Percentiles rank a stretch among this genome's conserved stretches.
phyloP scores from a whole-genome alignment of 805 yeast genomes.

The Cyberlindnera maritima region DNA sequence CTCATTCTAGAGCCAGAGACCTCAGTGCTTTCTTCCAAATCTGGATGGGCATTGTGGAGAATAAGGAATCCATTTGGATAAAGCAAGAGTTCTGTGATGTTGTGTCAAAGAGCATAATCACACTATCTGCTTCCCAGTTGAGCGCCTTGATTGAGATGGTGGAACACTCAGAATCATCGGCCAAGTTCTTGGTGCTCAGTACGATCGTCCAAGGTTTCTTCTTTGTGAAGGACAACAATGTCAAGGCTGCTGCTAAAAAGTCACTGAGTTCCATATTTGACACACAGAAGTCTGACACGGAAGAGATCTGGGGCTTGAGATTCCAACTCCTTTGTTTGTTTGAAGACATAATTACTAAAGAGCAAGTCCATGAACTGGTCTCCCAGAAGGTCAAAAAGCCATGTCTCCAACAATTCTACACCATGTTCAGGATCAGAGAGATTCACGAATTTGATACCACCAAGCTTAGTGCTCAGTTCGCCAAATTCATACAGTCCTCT shows the following conservation, averaged over 20 bases:
- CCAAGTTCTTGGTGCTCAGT: slow-evolving; percentile 26
- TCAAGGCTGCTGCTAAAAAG: slow-evolving; percentile 24
- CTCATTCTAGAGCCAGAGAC: slow-evolving; percentile 59
- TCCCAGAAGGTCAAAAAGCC: slow-evolving; percentile 3
- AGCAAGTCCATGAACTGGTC: slow-evolving; percentile 18
- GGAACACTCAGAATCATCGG: slow-evolving; percentile 12
- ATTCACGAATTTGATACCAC: slow-evolving; percentile 32
- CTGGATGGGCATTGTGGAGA: slow-evolving; percentile 35
- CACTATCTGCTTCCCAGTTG: slow-evolving; percentile 49
- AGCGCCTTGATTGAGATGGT: slow-evolving; percentile 25
- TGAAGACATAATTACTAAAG: slow-evolving; percentile 34
- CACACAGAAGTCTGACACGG: slow-evolving; percentile 10
- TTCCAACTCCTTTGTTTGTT: slow-evolving; percentile 48
- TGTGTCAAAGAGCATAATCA: slow-evolving; percentile 40
- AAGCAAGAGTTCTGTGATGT: slow-evolving; percentile 31
- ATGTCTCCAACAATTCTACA: slow-evolving; percentile 27
- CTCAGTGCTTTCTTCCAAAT: slow-evolving; percentile 43
- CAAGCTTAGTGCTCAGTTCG: slow-evolving; percentile 22
- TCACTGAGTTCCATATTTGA: slow-evolving; percentile 28
- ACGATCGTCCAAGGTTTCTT: slow-evolving; percentile 42
- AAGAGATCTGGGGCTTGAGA: slow-evolving; percentile 43
- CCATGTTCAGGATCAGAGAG: slow-evolving; percentile 51
- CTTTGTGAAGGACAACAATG: slow-evolving; percentile 28
- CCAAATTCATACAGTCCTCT: slow-evolving; percentile 23
- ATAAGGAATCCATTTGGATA: slow-evolving; percentile 13